Evolutionary conservation across 2,329 filamentous ascomycete species (phyloP).

Genomic region (Beauveria sp.): DNA sequence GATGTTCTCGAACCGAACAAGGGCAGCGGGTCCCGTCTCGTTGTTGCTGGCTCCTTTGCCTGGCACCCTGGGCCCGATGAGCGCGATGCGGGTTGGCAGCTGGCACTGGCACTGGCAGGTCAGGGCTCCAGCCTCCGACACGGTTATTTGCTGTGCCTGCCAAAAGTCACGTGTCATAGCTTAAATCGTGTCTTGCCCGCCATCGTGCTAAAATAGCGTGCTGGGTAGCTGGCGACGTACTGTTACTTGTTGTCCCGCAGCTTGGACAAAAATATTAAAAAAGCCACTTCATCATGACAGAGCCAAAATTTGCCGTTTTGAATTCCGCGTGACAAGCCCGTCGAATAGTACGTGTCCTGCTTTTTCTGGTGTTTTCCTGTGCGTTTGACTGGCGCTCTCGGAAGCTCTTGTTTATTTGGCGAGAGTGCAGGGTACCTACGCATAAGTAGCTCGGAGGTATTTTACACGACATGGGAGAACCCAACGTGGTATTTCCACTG

Average conservation of each 20-base stretch:
- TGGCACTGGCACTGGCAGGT: neutral
- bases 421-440: too few species aligned
- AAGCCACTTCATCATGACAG: neutral
- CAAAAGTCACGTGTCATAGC: neutral
- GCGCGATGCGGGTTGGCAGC: constrained; percentile 1
- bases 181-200: neutral
- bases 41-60: neutral
- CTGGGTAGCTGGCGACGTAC: too few species aligned
- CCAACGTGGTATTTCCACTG: neutral
- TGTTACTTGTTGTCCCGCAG: too few species aligned
- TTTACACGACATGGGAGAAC: too few species aligned
- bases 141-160: neutral
- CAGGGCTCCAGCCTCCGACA: neutral
- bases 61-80: neutral
- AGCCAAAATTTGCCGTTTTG: neutral
- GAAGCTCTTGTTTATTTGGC: too few species aligned
- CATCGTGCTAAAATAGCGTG: too few species aligned
- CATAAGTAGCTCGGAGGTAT: too few species aligned
- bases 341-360: too few species aligned
- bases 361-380: too few species aligned
- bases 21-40: constrained; percentile 2
- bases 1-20: constrained; percentile 11
- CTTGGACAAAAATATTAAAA: neutral
- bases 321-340: too few species aligned
- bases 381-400: too few species aligned